Base-by-base conservation (phyloP, 768 basidiomycete genomes). In the Sporobolomyces phaffii region DNA sequence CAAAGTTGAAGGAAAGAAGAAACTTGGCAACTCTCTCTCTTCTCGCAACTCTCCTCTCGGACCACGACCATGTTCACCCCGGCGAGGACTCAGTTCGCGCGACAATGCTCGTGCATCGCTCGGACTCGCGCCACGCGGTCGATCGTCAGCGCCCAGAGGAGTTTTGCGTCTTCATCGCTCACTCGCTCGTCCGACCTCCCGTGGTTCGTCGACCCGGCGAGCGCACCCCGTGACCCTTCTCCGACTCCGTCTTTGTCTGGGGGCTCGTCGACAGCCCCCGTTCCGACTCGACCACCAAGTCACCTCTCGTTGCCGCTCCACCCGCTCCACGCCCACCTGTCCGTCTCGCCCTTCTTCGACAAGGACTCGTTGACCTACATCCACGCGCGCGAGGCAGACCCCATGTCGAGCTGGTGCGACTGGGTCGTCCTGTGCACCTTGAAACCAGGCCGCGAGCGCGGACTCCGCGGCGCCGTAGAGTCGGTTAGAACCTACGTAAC, bases 321-420 rank as follows among this genome's bases (percentile, higher is more conserved):
- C 26, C 69, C 65, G 18, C 64, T 74, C 18, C 67, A 70, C 29
- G 64, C 36, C 28, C 64, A 70, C 64, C 61, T 74, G 24, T 65
- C 52, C 33, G 50, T 65, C 20, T 70, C 68, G 17, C 73, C 73
- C 14, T 74, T 74, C 54, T 58, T 74, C 51, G 62, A 74, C 57
- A 49, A 57, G 38, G 54, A 68, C 15, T 22, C 41, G 8, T 40
- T 74, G 44, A 62, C 31, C 14, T 74, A 70, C 64, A 74, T 74
- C 49, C 53, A 74, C 33, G 68, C 73, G 18, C 48, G 70, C 24
- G 65, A 69, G 52, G 63, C 64, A 2, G 71, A 69, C 29, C 68
- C 66, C 13, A 64, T 56, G 49, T 61, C 48, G 2, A 66, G 47
- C 36, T 74, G 73, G 73, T 58, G 59, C 26, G 73, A 74, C 31